Base-by-base conservation (phyloP, 1,139 yeast genomes). In the Pichia sp. region DNA sequence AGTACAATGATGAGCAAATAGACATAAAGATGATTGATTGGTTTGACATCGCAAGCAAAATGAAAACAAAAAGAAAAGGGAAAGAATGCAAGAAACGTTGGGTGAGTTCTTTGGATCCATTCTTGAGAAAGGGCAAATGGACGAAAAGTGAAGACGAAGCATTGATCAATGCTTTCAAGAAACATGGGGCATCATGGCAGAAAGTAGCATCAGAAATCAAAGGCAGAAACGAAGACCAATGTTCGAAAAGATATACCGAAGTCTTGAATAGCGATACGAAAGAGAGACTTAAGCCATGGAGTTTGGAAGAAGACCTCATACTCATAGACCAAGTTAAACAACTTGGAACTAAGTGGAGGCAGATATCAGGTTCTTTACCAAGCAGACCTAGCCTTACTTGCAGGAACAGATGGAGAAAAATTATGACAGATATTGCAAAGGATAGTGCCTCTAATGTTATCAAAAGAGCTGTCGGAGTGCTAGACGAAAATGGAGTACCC, bases 201-300 rank as follows among this genome's bases (percentile, higher is more conserved):
- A 84, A 85, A 61, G 92, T 92, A 8, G 84, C 96, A 0, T 72
- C 77, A 52, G 84, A 80, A 53, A 87, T 90, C 11, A 79, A 82
- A 1, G 96, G 97, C 3, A 75, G 98, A 64, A 92, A 96, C 1
- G 97, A 90, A 67, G 97, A 90, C 69, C 98, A 92, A 71, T 92
- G 97, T 72, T 90, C 96, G 2, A 92, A 92, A 66, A 73, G 98
- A 61, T 92, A 90, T 68, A 82, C 86, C 19, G 98, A 92, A 65
- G 96, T 90, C 1, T 71, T 92, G 57, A 95, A 89, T 62, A 97
- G 97, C 2, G 78, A 72, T 62, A 85, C 93, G 4, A 82, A 84
- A 56, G 90, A 87, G 62, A 73, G 97, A 53, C 74, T 90, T 49
- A 79, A 89, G 61, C 85, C 87, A 5, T 92, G 98, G 98, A 75